These are phyloP conservation scores for Lycium ferocissimum DNA, from an alignment of 257 asterid genomes.

Conservation along the genomic window DNA sequence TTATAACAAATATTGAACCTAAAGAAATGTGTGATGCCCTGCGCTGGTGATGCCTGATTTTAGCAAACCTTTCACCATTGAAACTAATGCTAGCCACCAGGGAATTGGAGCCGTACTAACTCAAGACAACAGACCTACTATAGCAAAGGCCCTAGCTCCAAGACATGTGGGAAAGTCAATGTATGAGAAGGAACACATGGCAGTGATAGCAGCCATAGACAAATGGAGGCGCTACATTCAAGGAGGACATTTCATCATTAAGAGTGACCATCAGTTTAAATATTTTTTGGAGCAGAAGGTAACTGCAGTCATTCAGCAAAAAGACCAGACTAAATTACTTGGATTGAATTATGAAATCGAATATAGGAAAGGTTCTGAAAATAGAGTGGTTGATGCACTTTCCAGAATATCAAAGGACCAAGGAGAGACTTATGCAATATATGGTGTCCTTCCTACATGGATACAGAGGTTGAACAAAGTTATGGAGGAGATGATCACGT, in stretches of 20 bases:
- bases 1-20: neutral
- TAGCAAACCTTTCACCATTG: too few relatives aligned
- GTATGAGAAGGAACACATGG: neutral
- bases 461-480: neutral
- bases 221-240: neutral
- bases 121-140: conserved; percentile 6
- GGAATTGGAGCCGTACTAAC: neutral
- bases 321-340: neutral
- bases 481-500: neutral
- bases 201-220: neutral
- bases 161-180: neutral
- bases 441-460: neutral
- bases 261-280: neutral
- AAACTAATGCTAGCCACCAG: conserved; percentile 20
- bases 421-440: neutral
- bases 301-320: neutral
- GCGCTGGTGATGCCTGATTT: too few relatives aligned
- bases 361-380: neutral
- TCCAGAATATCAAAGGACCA: neutral
- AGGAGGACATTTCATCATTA: neutral
- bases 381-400: neutral
- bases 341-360: neutral
- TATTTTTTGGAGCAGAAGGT: neutral
- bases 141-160: neutral
- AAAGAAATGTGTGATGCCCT: too few relatives aligned